Percentiles rank a stretch among this genome's conserved stretches.
phyloP scores from a whole-genome alignment of 768 basidiomycete genomes.

The Mycena vitilis region DNA sequence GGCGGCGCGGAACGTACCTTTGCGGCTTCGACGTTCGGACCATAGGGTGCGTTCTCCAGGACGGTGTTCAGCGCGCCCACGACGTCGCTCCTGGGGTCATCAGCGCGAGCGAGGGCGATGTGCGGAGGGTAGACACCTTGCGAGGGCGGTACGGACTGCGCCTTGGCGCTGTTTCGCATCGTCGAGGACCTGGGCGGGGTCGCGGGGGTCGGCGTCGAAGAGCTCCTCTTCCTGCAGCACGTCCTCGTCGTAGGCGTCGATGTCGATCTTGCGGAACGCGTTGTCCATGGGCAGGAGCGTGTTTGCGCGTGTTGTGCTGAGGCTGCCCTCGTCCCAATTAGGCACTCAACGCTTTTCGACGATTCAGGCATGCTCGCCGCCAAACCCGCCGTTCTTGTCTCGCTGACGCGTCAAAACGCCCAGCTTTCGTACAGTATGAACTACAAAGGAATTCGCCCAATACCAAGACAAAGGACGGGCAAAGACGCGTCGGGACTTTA shows the following conservation, averaged over 20 bases:
- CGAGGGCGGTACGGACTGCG: conserved; percentile 77
- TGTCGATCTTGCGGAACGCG: conserved; percentile 92
- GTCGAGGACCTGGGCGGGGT: conserved; percentile 75
- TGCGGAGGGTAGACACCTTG: conserved; percentile 61
- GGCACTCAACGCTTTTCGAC: background rate
- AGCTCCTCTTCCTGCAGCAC: conserved; percentile 86
- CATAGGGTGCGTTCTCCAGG: conserved; percentile 89
- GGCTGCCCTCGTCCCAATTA: background rate
- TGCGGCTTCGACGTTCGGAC: conserved; percentile 87
- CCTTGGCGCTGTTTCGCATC: conserved; percentile 82
- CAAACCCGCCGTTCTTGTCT: too few species aligned
- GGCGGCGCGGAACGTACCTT: conserved; percentile 71
- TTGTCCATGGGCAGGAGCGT: conserved; percentile 49
- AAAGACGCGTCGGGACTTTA: too few species aligned
- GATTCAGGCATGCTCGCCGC: too few species aligned
- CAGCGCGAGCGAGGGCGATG: background rate
- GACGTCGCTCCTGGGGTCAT: conserved; percentile 87
- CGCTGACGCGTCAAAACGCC: too few species aligned
- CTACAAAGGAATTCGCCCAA: too few species aligned
- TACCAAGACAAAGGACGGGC: too few species aligned
- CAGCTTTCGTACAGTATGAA: too few species aligned
- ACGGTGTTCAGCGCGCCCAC: conserved; percentile 76
- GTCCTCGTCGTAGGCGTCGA: conserved; percentile 95
- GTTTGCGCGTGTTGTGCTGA: conserved; percentile 15
- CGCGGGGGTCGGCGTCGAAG: conserved; percentile 86